Evolutionary conservation across 164 flowering plant species (phyloP).

Genomic region (Magnolia kwangsiensis): DNA sequence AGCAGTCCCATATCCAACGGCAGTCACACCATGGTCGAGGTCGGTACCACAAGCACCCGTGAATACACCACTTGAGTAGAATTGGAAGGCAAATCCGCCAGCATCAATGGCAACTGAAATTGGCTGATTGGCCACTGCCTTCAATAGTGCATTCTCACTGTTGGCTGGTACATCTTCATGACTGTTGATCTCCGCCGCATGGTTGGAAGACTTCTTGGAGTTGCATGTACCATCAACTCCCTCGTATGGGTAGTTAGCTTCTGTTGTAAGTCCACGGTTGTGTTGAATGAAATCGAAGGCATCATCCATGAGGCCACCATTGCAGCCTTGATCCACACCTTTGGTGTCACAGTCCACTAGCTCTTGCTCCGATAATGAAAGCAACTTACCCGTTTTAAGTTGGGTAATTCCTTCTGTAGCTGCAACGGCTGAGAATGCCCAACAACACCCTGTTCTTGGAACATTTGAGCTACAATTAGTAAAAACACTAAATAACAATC

Average conservation of each 20-base stretch:
- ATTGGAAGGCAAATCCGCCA: constrained; percentile 17
- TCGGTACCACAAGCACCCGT: constrained; percentile 20
- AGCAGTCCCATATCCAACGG: constrained; percentile 22
- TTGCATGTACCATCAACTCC: constrained; percentile 17
- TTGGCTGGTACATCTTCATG: constrained; percentile 26
- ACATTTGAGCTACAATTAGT: too few species aligned
- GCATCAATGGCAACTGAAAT: constrained; percentile 34
- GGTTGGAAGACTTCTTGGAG: constrained; percentile 1
- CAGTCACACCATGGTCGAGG: constrained; percentile 27
- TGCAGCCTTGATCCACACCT: constrained; percentile 22
- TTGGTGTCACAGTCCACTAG: constrained; percentile 24
- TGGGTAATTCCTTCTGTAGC: constrained; percentile 27
- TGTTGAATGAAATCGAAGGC: constrained; percentile 23
- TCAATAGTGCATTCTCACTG: constrained; percentile 16
- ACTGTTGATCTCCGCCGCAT: constrained; percentile 18
- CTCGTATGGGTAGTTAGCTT: constrained; percentile 18
- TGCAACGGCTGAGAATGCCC: constrained; percentile 32
- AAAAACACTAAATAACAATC: neutral
- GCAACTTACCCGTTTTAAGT: constrained; percentile 15
- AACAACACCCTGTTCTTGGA: constrained; percentile 21
- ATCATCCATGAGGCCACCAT: constrained; percentile 24
- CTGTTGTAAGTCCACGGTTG: constrained; percentile 24
- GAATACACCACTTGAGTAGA: constrained; percentile 28
- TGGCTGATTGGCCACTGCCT: constrained; percentile 28
- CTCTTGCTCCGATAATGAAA: constrained; percentile 26